phyloP scores from a whole-genome alignment of 345 rosid species.

The Gossypium australe region DNA sequence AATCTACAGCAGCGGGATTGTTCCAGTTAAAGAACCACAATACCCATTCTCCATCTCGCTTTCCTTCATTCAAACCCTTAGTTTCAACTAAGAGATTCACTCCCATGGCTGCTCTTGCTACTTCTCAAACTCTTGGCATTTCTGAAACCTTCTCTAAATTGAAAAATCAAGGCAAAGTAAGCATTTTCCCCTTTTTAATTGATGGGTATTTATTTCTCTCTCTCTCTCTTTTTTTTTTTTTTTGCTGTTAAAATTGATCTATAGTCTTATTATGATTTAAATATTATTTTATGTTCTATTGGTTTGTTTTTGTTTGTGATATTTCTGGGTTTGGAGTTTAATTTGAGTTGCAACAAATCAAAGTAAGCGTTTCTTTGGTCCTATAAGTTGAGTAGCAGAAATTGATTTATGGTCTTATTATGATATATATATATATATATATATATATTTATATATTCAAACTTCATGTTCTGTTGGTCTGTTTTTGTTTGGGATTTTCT shows the following conservation, averaged over 20 bases:
- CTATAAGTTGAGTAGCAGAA: not conserved
- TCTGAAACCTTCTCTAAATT: constrained; percentile 60
- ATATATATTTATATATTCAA: not conserved
- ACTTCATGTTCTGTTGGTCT: not conserved
- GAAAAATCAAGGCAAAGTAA: constrained; percentile 59
- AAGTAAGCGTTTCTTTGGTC: constrained; percentile 31
- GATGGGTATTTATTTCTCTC: not conserved
- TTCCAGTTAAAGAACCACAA: not conserved
- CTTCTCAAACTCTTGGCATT: constrained; percentile 38
- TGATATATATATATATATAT: not conserved
- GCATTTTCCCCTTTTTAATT: constrained; percentile 9
- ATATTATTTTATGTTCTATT: not conserved
- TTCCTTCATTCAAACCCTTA: constrained; percentile 16
- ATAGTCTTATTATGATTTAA: not conserved
- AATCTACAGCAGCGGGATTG: not conserved
- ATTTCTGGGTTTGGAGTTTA: not conserved
- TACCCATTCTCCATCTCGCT: not conserved
- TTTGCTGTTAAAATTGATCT: not conserved
- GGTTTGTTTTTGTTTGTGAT: not conserved
- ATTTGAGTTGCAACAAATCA: constrained; percentile 28
- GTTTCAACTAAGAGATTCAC: constrained; percentile 34
- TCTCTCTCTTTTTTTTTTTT: no score
- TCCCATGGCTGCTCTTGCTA: constrained; percentile 52
- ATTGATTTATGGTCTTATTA: not conserved
- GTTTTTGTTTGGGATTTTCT: not conserved